Evolutionary conservation across 352 stramenopile species (phyloP).

Genomic region (Pythium brachiatum): DNA sequence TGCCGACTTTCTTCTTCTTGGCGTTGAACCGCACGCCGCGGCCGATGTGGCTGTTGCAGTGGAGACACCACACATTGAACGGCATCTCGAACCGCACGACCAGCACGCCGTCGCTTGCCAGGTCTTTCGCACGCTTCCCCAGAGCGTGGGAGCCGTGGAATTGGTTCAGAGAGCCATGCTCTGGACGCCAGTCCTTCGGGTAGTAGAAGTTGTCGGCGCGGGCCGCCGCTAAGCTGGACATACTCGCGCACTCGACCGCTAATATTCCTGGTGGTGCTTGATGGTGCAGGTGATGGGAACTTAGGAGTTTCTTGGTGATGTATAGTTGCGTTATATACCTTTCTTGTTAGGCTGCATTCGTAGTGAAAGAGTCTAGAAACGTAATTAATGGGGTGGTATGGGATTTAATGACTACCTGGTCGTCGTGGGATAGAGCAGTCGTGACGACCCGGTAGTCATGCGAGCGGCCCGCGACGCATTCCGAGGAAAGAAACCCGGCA

Average conservation of each 20-base stretch:
- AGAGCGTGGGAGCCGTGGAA: conserved; percentile 75
- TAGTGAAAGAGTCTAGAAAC: not conserved
- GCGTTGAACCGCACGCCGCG: conserved; percentile 96
- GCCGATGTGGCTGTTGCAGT: conserved; percentile 69
- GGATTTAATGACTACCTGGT: conserved; percentile 16
- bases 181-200: conserved; percentile 89
- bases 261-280: not conserved
- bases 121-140: conserved; percentile 83
- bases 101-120: conserved; percentile 74
- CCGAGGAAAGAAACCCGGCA: conserved; percentile 22
- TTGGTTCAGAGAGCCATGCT: conserved; percentile 85
- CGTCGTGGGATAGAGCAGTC: conserved; percentile 8
- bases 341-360: too few species aligned
- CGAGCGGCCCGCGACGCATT: not conserved
- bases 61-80: conserved; percentile 93
- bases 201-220: conserved; percentile 98
- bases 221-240: conserved; percentile 96
- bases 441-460: conserved; percentile 7
- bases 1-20: conserved; percentile 89
- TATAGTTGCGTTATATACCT: too few species aligned
- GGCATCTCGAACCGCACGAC: conserved; percentile 98
- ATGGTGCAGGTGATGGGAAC: not conserved
- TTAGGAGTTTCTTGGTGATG: not conserved
- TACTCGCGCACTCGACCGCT: conserved; percentile 29
- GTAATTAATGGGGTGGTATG: not conserved